Base-by-base conservation (phyloP, 371 early-diverging fungal species). In the Dichotomocladium elegans region DNA sequence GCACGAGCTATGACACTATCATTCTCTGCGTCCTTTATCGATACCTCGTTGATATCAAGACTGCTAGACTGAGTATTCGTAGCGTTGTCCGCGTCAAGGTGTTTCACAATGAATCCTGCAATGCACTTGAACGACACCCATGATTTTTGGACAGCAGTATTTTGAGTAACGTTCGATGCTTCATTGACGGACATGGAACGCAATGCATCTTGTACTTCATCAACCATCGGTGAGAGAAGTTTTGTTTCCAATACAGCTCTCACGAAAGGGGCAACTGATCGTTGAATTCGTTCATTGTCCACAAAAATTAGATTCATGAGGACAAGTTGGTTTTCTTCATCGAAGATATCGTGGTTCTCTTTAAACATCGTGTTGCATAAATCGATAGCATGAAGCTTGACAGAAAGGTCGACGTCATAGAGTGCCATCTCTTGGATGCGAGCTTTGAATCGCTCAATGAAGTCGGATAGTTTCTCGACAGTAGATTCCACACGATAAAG, bases 341-440 rank as follows among this genome's bases (percentile, higher is more conserved):
- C 76, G 31, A 81, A 51, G 48, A 77, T 61, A 14, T 70, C 66
- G 41, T 71, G 72, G 26, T 73, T 66, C 26, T 68, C 70, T 11
- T 74, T 63, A 60, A 46, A 61, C 3, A 74, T 46, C 14, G 46
- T 25, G 33, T 61, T 51, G 67, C 72, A 60, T 0, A 89, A 69
- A 15, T 77, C 71, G 21, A 93, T 80, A 3, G 92, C 89, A 11
- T 77, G 79, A 8, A 79, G 60, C 27, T 90, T 85, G 10, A 87
- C 87, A 0, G 60, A 57, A 0, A 77, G 54, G 56, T 94, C 92
- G 0, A 80, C 64, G 41, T 97, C 98, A 11, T 81, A 77, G 12
- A 85, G 46, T 2, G 93, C 92, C 82, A 97, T 89, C 53, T 94
- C 89, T 30, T 93, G 67, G 11, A 95, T 61, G 9, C 95, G 83